phyloP scores from a whole-genome alignment of 1,139 yeast genomes.

The Taphrina deformans region DNA sequence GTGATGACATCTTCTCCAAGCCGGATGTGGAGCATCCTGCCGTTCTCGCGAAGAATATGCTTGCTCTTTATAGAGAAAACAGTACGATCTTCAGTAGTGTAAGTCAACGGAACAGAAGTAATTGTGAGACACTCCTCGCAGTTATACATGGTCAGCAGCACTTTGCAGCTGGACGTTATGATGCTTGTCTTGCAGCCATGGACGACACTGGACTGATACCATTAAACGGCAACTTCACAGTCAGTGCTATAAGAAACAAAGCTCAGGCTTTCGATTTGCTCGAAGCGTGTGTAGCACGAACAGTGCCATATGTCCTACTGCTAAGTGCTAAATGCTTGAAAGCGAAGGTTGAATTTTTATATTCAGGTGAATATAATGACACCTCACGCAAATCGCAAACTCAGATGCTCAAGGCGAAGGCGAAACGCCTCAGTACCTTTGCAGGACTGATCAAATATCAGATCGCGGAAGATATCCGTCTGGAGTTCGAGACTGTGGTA shows the following conservation, averaged over 20 bases:
- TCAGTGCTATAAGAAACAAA: slow-evolving; percentile 54
- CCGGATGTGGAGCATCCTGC: slow-evolving; percentile 48
- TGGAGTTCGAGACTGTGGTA: background rate
- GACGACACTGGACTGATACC: slow-evolving; percentile 69
- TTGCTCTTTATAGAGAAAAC: slow-evolving; percentile 46
- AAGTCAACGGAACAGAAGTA: slow-evolving; percentile 47
- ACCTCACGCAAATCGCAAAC: slow-evolving; percentile 55
- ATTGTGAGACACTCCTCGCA: slow-evolving; percentile 63
- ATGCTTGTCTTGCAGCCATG: slow-evolving; percentile 55
- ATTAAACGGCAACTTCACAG: slow-evolving; percentile 46
- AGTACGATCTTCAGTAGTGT: slow-evolving; percentile 41
- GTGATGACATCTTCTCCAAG: slow-evolving; percentile 41
- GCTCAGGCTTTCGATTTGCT: slow-evolving; percentile 62
- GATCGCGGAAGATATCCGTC: slow-evolving; percentile 46
- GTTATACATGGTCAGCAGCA: slow-evolving; percentile 67
- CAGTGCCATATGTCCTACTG: slow-evolving; percentile 74
- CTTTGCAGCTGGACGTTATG: slow-evolving; percentile 62
- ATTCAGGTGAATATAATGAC: slow-evolving; percentile 53
- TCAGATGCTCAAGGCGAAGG: slow-evolving; percentile 61
- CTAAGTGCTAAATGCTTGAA: slow-evolving; percentile 77
- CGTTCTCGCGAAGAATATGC: slow-evolving; percentile 48
- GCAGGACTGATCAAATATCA: slow-evolving; percentile 95
- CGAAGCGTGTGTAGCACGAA: slow-evolving; percentile 72
- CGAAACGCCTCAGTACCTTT: slow-evolving; percentile 86
- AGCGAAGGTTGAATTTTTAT: slow-evolving; percentile 58